Conservation (phyloP, 495 filamentous ascomycete species). For the Penicillium psychrofluorescens region DNA sequence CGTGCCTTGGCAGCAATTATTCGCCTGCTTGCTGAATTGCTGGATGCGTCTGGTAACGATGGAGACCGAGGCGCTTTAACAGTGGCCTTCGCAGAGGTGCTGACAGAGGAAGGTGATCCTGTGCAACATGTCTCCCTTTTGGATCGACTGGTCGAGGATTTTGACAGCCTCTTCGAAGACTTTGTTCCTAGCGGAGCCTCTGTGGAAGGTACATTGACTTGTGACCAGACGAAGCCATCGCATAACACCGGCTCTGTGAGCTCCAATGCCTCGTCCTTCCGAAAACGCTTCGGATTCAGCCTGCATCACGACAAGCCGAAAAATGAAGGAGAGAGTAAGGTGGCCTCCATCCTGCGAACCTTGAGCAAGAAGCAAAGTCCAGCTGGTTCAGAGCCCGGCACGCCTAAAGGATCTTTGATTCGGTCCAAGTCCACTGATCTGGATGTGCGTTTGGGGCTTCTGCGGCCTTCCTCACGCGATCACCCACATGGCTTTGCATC, state of each 20-base stretch:
- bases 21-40: conserved; percentile 76
- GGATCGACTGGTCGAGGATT: conserved; percentile 88
- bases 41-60: conserved; percentile 92
- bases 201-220: conserved; percentile 33
- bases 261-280: conserved; percentile 75
- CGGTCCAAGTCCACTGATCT: conserved; percentile 81
- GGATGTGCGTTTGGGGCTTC: conserved; percentile 41
- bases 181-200: conserved; percentile 41
- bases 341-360: conserved; percentile 75
- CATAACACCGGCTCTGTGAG: conserved; percentile 52
- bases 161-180: conserved; percentile 78
- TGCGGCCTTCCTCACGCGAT: conserved; percentile 63
- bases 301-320: conserved; percentile 66
- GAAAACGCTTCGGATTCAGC: conserved; percentile 75
- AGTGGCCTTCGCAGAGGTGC: conserved; percentile 80
- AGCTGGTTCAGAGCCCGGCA: conserved; percentile 47
- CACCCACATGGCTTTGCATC: conserved; percentile 43
- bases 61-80: conserved; percentile 87
- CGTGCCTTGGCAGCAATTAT: conserved; percentile 79
- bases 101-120: conserved; percentile 69
- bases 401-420: conserved; percentile 54
- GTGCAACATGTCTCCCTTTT: conserved; percentile 83
- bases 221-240: conserved; percentile 40
- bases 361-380: conserved; percentile 74
- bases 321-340: conserved; percentile 60